phyloP scores from a whole-genome alignment of 2,329 filamentous ascomycete genomes.

The Ascochyta rabiei region DNA sequence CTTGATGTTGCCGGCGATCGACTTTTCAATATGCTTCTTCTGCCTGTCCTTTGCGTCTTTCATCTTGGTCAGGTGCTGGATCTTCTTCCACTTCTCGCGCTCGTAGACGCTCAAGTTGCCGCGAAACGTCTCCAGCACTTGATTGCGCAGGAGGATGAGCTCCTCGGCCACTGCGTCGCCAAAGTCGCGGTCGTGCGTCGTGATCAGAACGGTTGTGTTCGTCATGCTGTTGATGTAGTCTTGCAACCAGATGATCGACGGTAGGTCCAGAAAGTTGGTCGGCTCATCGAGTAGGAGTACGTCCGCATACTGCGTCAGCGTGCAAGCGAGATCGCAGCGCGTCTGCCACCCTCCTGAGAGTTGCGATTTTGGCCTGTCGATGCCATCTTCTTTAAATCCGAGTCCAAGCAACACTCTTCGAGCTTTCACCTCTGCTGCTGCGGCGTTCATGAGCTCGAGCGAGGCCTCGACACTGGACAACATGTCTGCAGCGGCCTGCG shows the following conservation, averaged over 20 bases:
- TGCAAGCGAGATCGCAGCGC: slow-evolving; percentile 53
- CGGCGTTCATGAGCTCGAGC: slow-evolving; percentile 65
- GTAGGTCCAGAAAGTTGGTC: slow-evolving; percentile 83
- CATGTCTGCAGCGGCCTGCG: slow-evolving; percentile 71
- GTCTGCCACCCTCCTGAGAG: slow-evolving; percentile 70
- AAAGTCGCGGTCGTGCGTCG: slow-evolving; percentile 86
- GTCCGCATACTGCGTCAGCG: slow-evolving; percentile 74
- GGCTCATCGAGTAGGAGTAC: slow-evolving; percentile 85
- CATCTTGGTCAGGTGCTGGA: slow-evolving; percentile 72
- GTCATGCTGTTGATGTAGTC: slow-evolving; percentile 67
- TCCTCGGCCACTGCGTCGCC: slow-evolving; percentile 76
- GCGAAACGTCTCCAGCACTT: slow-evolving; percentile 73
- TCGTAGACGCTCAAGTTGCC: slow-evolving; percentile 78
- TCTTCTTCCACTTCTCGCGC: slow-evolving; percentile 68
- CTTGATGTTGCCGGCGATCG: slow-evolving; percentile 75
- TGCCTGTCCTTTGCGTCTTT: slow-evolving; percentile 83
- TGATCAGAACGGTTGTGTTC: slow-evolving; percentile 71
- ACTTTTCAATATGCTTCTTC: slow-evolving; percentile 79
- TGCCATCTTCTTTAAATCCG: slow-evolving; percentile 69
- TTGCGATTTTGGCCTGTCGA: slow-evolving; percentile 65
- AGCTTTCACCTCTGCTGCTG: slow-evolving; percentile 69
- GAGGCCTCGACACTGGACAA: slow-evolving; percentile 71
- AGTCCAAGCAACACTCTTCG: slow-evolving; percentile 67
- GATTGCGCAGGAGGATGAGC: slow-evolving; percentile 75
- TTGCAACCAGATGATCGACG: slow-evolving; percentile 86